Conservation (phyloP, 2,329 filamentous ascomycete species). For the Dactylonectria macrodidyma region DNA sequence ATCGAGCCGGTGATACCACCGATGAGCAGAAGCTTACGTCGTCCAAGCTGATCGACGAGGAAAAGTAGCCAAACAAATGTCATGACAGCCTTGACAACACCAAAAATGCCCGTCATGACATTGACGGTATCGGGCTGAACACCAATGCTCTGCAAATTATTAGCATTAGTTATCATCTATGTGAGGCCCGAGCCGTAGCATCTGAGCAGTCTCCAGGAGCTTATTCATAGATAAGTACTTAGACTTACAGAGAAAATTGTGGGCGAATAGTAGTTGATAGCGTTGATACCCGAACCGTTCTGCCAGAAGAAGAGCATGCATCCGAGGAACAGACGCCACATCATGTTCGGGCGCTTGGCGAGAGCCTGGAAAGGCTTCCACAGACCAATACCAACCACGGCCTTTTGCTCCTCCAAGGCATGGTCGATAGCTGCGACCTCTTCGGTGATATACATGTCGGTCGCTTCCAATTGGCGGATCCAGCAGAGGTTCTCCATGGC, state of each 20-base stretch:
- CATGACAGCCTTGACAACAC: constrained; percentile 75
- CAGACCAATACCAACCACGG: constrained; percentile 68
- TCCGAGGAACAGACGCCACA: constrained; percentile 74
- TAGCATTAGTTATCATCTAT: background rate
- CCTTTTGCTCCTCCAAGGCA: constrained; percentile 68
- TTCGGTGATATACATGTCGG: constrained; percentile 60
- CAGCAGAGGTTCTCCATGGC: constrained; percentile 67
- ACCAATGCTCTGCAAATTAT: constrained; percentile 32
- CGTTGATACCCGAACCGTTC: constrained; percentile 69
- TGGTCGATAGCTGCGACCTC: constrained; percentile 40
- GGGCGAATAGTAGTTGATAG: constrained; percentile 45
- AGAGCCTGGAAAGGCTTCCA: constrained; percentile 44
- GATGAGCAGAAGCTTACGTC: constrained; percentile 68
- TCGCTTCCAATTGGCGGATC: constrained; percentile 64
- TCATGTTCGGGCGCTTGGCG: constrained; percentile 58
- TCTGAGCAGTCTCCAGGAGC: background rate
- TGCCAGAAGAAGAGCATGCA: constrained; percentile 78
- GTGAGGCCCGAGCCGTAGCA: no score
- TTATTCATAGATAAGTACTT: background rate
- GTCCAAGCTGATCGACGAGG: constrained; percentile 70
- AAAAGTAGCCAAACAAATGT: constrained; percentile 76
- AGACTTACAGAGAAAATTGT: constrained; percentile 40
- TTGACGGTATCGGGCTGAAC: constrained; percentile 40
- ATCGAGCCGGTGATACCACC: constrained; percentile 71
- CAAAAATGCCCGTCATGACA: constrained; percentile 77